Evolutionary conservation across 495 filamentous ascomycete genomes (phyloP), one percentile per base, ranked within the genome.

Genomic region (Hypoxylon cercidicola): DNA sequence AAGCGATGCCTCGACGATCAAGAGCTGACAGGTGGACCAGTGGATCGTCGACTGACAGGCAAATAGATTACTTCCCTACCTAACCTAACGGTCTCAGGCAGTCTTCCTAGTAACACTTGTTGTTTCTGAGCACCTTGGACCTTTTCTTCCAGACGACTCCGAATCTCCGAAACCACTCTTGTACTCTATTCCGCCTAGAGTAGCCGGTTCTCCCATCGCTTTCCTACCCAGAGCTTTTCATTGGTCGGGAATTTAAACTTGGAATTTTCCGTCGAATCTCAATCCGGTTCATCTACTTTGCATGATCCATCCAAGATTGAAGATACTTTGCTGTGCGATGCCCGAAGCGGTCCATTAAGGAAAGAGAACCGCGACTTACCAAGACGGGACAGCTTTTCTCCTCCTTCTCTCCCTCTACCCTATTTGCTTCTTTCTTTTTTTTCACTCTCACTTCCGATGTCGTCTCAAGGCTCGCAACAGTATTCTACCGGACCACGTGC

Each of bases 191-290:
- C 45, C 58, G 58, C 25, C 35, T 37, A 61, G 20, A 54, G 30
- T 50, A 68, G 56, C 60, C 63, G 64, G 58, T 18, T 28, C 25
- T 28, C 25, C 25, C 25, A 28, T 28, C 49, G 25, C 37, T 47
- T 28, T 55, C 68, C 51, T 56, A 68, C 60, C 65, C 13, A 60
- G 3, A 21, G 20, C 39, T 16, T 54, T 3, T 35, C 25, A 73
- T 73, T 73, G 71, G 68, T 55, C 46, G 68, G 71, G 48, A 69
- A 66, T 61, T 68, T 53, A 10, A 41, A 48, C 32, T 43, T 37
- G 64, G 40, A 60, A 66, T 69, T 69, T 70, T 39, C 68, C 64
- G 63, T 67, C 59, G 47, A 66, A 62, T 66, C 62, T 63, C 68
- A 57, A 54, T 59, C 65, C 65, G 60, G 65, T 13, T 68, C 65